Conservation (phyloP, 2,329 filamentous ascomycete genomes). For the Penicillium sp. region DNA sequence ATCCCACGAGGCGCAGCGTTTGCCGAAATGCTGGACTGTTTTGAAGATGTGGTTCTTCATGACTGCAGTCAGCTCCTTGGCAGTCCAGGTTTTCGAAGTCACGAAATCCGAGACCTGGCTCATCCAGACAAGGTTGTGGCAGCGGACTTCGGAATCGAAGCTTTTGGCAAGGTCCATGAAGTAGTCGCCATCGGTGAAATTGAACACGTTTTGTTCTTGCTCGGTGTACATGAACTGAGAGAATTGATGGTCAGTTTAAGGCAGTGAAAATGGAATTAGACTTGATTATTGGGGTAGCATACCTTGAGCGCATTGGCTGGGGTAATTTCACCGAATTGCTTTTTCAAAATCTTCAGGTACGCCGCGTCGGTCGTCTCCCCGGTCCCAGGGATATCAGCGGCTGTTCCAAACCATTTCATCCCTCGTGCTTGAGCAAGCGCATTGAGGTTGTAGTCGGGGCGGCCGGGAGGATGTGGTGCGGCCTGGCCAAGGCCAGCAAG, state of each 20-base stretch:
- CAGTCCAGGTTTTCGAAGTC: conserved; percentile 52
- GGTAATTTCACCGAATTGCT: conserved; percentile 63
- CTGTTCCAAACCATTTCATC: conserved; percentile 54
- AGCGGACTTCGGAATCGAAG: conserved; percentile 52
- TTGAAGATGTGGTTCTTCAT: conserved; percentile 45
- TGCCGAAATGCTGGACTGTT: conserved; percentile 26
- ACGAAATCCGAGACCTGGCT: conserved; percentile 49
- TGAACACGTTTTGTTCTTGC: conserved; percentile 55
- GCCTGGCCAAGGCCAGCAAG: neutral
- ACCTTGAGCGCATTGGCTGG: conserved; percentile 59
- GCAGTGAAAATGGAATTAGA: neutral
- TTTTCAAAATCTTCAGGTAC: conserved; percentile 55
- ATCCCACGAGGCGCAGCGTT: conserved; percentile 32
- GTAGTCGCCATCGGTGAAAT: conserved; percentile 55
- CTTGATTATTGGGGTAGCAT: neutral
- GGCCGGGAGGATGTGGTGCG: neutral
- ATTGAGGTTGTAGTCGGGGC: conserved; percentile 43
- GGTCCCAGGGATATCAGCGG: conserved; percentile 52
- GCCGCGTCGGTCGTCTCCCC: conserved; percentile 50
- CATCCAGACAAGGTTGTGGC: conserved; percentile 57
- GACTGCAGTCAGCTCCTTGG: conserved; percentile 53
- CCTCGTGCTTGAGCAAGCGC: conserved; percentile 55
- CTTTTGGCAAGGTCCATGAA: conserved; percentile 38
- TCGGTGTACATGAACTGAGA: conserved; percentile 59
- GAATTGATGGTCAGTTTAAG: neutral